Base-by-base conservation (phyloP, 805 yeast genomes). In the Zygosaccharomyces gambellarensis region DNA sequence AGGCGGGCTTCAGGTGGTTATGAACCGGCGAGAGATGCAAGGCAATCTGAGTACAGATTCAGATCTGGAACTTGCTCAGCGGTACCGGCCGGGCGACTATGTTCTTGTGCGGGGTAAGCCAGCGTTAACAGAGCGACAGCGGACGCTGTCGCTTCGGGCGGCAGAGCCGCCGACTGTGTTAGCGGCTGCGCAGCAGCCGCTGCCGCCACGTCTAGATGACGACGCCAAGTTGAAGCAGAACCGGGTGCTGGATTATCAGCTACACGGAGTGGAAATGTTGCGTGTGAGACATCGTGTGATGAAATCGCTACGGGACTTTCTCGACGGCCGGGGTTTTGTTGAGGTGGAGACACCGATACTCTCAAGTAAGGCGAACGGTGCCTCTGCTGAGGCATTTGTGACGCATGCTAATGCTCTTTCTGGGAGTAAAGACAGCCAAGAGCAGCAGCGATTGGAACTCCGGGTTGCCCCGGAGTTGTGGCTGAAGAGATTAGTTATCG, bases 401-500 rank as follows among this genome's bases (percentile, higher is more conserved):
- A 89, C 97, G 0, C 46, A 54, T 1, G 65, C 76, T 38, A 64
- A 67, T 36, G 59, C 66, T 29, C 25, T 65, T 25, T 62, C 65
- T 7, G 71, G 69, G 17, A 52, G 52, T 1, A 52, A 53, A 2
- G 45, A 60, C 1, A 69, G 71, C 28, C 17, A 17, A 17, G 17
- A 17, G 17, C 28, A 5, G 2, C 28, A 25, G 28, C 28, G 9
- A 10, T 67, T 89, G 7, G 83, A 79, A 47, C 66, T 94, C 40
- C 71, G 99, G 39, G 92, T 94, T 2, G 97, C 99, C 0, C 99
- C 99, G 0, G 99, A 92, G 61, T 70, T 94, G 34, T 94, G 97
- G 97, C 75, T 94, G 48, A 94, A 94, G 62, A 78, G 86, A 55
- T 69, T 94, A 45, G 78, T 90, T 2, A 81, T 92, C 30, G 77